A percentile compares a stretch with the other conserved stretches of the same genome.
These are phyloP conservation scores for Penicillium roqueforti DNA, from an alignment of 495 filamentous ascomycete genomes.

Conservation along the genomic window DNA sequence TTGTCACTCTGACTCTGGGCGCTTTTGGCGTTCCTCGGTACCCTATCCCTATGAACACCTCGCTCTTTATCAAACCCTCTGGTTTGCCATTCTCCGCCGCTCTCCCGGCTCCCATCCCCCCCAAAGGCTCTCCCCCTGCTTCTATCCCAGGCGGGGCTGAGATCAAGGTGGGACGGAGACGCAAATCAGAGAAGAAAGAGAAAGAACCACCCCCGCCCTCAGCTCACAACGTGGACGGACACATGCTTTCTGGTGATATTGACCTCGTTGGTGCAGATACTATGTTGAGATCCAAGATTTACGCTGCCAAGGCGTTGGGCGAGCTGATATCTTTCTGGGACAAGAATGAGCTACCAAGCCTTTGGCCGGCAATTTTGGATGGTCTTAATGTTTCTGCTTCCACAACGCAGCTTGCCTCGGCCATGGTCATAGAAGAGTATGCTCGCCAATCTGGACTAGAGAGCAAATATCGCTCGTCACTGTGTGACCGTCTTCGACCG, in stretches of 20 bases:
- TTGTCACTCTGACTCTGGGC: conserved; percentile 76
- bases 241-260: conserved; percentile 96
- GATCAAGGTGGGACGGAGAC: conserved; percentile 59
- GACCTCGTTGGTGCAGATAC: conserved; percentile 88
- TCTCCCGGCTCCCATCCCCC: conserved; percentile 41
- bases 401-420: conserved; percentile 77
- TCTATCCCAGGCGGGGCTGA: conserved; percentile 18
- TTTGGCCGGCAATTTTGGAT: conserved; percentile 52
- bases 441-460: conserved; percentile 44
- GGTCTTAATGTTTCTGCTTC: conserved; percentile 67
- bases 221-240: conserved; percentile 90
- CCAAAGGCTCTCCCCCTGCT: conserved; percentile 56
- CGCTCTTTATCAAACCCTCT: conserved; percentile 90
- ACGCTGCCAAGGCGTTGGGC: conserved; percentile 79
- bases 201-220: conserved; percentile 64
- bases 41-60: conserved; percentile 83
- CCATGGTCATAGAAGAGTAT: conserved; percentile 87
- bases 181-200: conserved; percentile 80
- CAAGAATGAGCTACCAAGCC: conserved; percentile 36
- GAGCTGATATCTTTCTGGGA: conserved; percentile 44
- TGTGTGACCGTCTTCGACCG: conserved; percentile 60
- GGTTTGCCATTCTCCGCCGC: conserved; percentile 68
- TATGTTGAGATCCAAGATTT: conserved; percentile 82
- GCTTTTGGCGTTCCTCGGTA: conserved; percentile 88
- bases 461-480: conserved; percentile 45